Base-by-base conservation (phyloP, 495 filamentous ascomycete genomes). In the Aspergillus taichungensis region DNA sequence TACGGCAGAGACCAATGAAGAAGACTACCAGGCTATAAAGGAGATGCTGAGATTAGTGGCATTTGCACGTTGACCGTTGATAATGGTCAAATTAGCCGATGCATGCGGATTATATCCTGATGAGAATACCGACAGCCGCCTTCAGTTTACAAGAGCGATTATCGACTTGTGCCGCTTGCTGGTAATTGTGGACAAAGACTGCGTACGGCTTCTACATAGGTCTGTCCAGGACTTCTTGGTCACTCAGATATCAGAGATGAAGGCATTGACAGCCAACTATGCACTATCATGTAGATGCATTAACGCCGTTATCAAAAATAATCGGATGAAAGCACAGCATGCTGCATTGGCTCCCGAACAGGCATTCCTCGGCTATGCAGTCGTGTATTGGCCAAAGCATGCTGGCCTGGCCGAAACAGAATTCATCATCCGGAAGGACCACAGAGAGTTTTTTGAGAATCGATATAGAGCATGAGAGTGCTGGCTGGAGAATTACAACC, bases 191-290 rank as follows among this genome's bases (percentile, higher is more conserved):
- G 35, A 50, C 34, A 43, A 53, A 34, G 18, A 37, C 32, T n/a
- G 35, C 34, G 46, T 56, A 40, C 50, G 30, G n/a, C 46, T 53
- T 7, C 43, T 56, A 30, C 53, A 53, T 45, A 31, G n/a, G n/a
- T n/a, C n/a, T n/a, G n/a, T n/a, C n/a, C n/a, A n/a, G n/a, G 40
- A 56, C 30, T 56, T 52, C 32, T 37, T 55, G 32, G 13, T 46
- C 12, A 46, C 37, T 27, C 14, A 46, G 10, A 34, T 12, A 37
- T 12, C 34, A 14, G 29, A 35, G 13, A 24, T 40, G 37, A 28
- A 40, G n/a, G 5, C 37, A 5, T 8, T 13, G 9, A 24, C 13
- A 6, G 10, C 37, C 7, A 8, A 40, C 27, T 38, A 40, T 13
- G 18, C 37, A 32, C 13, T 40, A 28, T 13, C 18, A 24, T 40